Evolutionary conservation across 2,329 filamentous ascomycete species (phyloP), one percentile per base, ranked within the genome.

Genomic region (Calonectria pteridis): DNA sequence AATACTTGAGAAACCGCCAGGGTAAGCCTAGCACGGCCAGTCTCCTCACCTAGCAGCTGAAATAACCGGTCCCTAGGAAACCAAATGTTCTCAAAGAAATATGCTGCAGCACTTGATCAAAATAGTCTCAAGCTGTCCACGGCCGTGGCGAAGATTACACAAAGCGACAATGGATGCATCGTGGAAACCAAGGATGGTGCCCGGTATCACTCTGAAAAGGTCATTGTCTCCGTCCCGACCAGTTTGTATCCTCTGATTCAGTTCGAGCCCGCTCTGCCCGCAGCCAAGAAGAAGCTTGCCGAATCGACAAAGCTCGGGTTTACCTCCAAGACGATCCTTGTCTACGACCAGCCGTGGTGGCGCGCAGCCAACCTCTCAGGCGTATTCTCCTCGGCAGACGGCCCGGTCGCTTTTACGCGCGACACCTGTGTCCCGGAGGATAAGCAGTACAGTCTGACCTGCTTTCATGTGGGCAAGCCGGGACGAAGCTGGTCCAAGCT

Each of bases 331-430:
- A 74, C 78, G 2, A 81, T 86, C 7, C 71, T 88, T 13, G 81
- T 86, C 35, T 90, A 87, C 79, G 70, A 79, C 0, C 78, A 78
- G 6, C 86, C 88, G 0, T 90, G 86, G 79, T 91, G 89, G 89
- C 78, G 83, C 1, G 77, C 83, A 0, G 71, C 80, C 1, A 84
- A 84, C 0, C 81, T 86, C 20, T 86, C 84, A 51, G 88, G 87
- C 6, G 81, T 87, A 26, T 81, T 84, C 3, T 83, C 84, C 65
- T 86, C 84, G 0, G 84, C 62, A 18, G 69, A 73, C 3, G 81
- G 81, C 0, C 82, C 82, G 13, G 71, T 83, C 40, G 73, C 72
- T 73, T 81, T 83, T 58, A 79, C 76, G 11, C 78, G 81, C 71
- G 82, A 83, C 53, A 81, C 76, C 1, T 80, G 75, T 37, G 73